Conservation (phyloP, 306 rosid genomes). For the Prunus salicina region DNA sequence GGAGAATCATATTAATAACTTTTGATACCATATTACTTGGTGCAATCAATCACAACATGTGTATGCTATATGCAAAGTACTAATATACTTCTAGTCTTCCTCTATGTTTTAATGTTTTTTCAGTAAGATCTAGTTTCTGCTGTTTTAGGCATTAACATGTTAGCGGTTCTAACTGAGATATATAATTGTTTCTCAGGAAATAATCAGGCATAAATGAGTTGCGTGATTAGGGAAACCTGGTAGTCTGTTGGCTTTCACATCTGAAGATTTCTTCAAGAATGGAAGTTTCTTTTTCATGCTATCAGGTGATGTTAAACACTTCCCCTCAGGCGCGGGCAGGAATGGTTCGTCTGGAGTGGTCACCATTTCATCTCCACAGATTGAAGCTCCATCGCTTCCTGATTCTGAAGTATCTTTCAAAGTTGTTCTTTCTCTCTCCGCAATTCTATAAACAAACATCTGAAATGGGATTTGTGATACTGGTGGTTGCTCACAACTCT, state of each 20-base stretch:
- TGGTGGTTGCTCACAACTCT: conserved; percentile 33
- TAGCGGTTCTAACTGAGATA: neutral
- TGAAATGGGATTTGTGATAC: conserved; percentile 72
- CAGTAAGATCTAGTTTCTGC: neutral
- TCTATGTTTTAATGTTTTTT: too few relatives aligned
- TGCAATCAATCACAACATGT: too few relatives aligned
- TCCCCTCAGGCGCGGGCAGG: conserved; percentile 45
- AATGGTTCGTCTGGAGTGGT: conserved; percentile 57
- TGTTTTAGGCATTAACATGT: neutral
- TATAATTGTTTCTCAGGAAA: neutral
- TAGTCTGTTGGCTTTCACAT: conserved; percentile 39
- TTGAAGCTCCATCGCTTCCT: conserved; percentile 70
- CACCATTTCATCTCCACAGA: conserved; percentile 57
- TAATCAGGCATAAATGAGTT: neutral
- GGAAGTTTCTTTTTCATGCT: conserved; percentile 34
- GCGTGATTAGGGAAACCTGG: conserved; percentile 37
- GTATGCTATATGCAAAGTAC: too few relatives aligned
- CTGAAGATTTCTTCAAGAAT: conserved; percentile 38
- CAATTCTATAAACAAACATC: conserved; percentile 61
- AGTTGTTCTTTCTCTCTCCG: conserved; percentile 47
- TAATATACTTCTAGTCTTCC: too few relatives aligned
- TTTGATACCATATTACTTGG: too few relatives aligned
- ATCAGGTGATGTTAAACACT: conserved; percentile 36
- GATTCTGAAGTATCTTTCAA: conserved; percentile 68
- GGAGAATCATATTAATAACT: too few relatives aligned